Percentiles rank a stretch among this genome's conserved stretches.
phyloP scores from a whole-genome alignment of 805 yeast genomes.

The Candida silvatica region DNA sequence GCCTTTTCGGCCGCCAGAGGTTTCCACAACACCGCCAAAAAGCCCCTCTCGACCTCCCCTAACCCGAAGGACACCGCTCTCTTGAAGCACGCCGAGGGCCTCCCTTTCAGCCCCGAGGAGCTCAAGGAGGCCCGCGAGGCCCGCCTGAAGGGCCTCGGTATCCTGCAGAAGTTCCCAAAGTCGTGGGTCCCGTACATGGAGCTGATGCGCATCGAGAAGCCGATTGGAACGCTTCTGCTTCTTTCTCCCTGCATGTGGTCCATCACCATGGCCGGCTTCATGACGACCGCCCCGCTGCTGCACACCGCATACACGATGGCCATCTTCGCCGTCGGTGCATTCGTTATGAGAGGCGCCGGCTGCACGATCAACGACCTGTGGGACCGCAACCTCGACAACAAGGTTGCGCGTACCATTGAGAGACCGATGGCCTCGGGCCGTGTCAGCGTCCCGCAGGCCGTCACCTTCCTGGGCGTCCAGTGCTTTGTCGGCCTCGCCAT shows the following conservation, averaged over 20 bases:
- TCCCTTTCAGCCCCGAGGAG: conserved; percentile 30
- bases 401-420: conserved; percentile 81
- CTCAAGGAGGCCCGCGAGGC: conserved; percentile 41
- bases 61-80: neutral
- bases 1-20: too few species aligned
- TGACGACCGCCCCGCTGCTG: conserved; percentile 58
- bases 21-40: too few species aligned
- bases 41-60: neutral
- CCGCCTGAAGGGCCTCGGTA: conserved; percentile 37
- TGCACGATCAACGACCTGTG: conserved; percentile 89
- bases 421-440: conserved; percentile 92
- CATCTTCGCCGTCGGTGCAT: conserved; percentile 74
- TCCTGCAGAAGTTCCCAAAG: conserved; percentile 57
- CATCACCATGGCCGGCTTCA: conserved; percentile 78
- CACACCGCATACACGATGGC: conserved; percentile 54
- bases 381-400: conserved; percentile 74
- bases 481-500: conserved; percentile 66
- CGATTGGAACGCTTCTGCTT: conserved; percentile 87
- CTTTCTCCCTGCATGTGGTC: conserved; percentile 90
- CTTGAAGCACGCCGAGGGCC: conserved; percentile 5
- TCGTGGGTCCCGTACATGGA: conserved; percentile 85
- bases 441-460: conserved; percentile 63
- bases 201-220: conserved; percentile 84
- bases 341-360: conserved; percentile 96
- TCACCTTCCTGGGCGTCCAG: conserved; percentile 64